A percentile compares a stretch with the other conserved stretches of the same genome.
Conservation (phyloP, 2,329 filamentous ascomycete species). For the Chaetothyriales sp. region DNA sequence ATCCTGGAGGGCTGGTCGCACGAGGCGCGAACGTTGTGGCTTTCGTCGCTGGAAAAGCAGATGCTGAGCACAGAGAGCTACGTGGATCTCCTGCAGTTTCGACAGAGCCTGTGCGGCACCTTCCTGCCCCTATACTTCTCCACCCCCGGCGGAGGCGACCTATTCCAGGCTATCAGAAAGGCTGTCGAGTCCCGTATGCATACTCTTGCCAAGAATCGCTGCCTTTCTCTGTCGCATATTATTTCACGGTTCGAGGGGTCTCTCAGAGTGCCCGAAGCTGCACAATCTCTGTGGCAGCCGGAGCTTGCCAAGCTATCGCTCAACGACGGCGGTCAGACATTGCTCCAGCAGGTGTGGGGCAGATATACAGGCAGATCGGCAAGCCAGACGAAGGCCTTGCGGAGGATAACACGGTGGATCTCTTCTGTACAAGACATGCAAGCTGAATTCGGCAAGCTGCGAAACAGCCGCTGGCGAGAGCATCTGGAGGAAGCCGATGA, state of each 20-base stretch:
- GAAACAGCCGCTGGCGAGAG: constrained; percentile 13
- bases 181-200: constrained; percentile 46
- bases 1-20: constrained; percentile 51
- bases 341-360: constrained; percentile 9
- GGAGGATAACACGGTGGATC: constrained; percentile 8
- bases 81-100: constrained; percentile 51
- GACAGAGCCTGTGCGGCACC: constrained; percentile 54
- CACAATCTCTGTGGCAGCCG: constrained; percentile 9
- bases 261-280: neutral
- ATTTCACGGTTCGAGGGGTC: neutral
- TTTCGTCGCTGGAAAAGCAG: constrained; percentile 46
- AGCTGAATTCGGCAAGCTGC: constrained; percentile 5
- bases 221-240: neutral
- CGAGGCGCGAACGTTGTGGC: constrained; percentile 42
- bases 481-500: constrained; percentile 18
- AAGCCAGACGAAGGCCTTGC: constrained; percentile 3
- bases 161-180: constrained; percentile 53
- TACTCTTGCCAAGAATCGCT: constrained; percentile 5
- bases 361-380: constrained; percentile 10
- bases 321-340: constrained; percentile 3
- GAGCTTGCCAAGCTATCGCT: constrained; percentile 6
- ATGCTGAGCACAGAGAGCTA: constrained; percentile 50
- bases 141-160: constrained; percentile 41
- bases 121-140: constrained; percentile 59
- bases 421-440: constrained; percentile 3